Evolutionary conservation across 148 eudicot genomes (phyloP), one percentile per base, ranked within the genome.

Genomic region (Gaultheria prostrata): DNA sequence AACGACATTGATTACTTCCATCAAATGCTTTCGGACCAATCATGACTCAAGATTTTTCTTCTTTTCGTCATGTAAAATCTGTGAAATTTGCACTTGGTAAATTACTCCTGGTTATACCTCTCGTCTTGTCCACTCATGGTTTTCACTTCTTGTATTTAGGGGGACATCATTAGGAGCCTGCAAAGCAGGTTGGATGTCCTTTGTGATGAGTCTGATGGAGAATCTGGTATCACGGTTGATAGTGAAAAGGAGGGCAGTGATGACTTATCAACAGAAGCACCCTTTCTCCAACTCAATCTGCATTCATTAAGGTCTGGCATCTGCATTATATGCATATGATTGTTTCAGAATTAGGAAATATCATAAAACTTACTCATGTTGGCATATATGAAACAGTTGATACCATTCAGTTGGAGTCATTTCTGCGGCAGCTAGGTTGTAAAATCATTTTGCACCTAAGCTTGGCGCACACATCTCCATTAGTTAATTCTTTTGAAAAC

Each of bases 161-260:
- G 90, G 84, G 99, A 96, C 90, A 96, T 94, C 82, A 86, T 89
- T 73, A 79, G 13, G 82, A 93, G 99, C 86, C 83, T 96, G 89
- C 87, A 80, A 80, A 92, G 91, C 85, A 91, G 99, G 88, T 85
- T 97, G 89, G 99, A 93, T 85, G 90, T 97, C 77, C 79, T 94
- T 61, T 89, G 89, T 85, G 99, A 97, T 78, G 98, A 93, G 87
- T 90, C 93, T 35, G 99, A 94, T 53, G 86, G 83, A 79, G 92
- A 90, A 72, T 85, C 73, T 14, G 76, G 85, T 77, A 73, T 86
- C 15, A 77, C 81, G 45, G 76, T 75, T 83, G 89, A 85, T 78
- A 88, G 65, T 86, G 89, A 49, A 79, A 74, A 76, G 63, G 94
- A 88, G 67, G 82, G 77, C 51, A 86, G 80, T 84, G 84, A 82